Percentiles rank a stretch among this genome's conserved stretches.
phyloP scores from a whole-genome alignment of 805 yeast genomes.

The Spathaspora girioi region DNA sequence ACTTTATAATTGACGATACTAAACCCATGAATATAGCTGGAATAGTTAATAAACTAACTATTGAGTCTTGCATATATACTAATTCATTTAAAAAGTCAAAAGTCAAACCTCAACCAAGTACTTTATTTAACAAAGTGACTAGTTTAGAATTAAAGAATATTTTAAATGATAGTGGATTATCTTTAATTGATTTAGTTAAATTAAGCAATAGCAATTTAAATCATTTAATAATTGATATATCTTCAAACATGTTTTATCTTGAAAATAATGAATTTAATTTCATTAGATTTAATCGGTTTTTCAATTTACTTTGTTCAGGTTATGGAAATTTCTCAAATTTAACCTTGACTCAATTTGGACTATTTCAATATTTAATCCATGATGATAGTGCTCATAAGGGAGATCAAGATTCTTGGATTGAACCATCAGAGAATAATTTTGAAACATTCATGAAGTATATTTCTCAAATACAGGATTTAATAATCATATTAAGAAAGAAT shows the following conservation, averaged over 20 bases:
- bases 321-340: constrained; percentile 20
- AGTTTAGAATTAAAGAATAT: constrained; percentile 36
- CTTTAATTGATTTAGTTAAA: constrained; percentile 45
- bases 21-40: constrained; percentile 12
- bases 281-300: constrained; percentile 24
- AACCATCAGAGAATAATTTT: constrained; percentile 18
- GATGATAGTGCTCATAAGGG: constrained; percentile 12
- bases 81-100: constrained; percentile 13
- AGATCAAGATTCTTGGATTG: constrained; percentile 18
- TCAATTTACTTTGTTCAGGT: constrained; percentile 32
- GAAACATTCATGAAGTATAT: constrained; percentile 13
- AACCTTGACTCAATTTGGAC: constrained; percentile 29
- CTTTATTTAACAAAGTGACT: constrained; percentile 39
- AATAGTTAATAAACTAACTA: constrained; percentile 12
- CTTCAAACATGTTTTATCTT: constrained; percentile 40
- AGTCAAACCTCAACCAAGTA: constrained; percentile 11
- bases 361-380: constrained; percentile 15
- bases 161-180: constrained; percentile 42
- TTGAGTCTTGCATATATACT: constrained; percentile 19
- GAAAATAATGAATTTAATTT: constrained; percentile 25
- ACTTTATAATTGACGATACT: constrained; percentile 46
- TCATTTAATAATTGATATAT: constrained; percentile 44
- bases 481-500: constrained; percentile 21
- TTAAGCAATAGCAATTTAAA: constrained; percentile 28
- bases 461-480: constrained; percentile 19